Conservation (phyloP, 1,139 yeast genomes). For the Groenewaldozyma sp. region DNA sequence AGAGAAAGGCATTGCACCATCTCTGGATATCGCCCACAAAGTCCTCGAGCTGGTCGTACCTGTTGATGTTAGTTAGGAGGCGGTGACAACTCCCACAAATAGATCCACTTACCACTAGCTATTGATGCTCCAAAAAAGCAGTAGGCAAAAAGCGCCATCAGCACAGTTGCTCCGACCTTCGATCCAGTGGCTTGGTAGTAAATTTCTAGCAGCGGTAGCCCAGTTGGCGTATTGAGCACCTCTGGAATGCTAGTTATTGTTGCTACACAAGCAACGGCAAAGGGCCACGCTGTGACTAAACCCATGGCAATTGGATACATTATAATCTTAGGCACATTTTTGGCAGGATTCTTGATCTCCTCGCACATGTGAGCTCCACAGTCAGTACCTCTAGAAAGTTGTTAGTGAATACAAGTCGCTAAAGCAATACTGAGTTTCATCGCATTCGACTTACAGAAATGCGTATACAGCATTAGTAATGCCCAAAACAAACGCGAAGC, state of each 20-base stretch:
- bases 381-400: conserved; percentile 25
- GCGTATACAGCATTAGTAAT: conserved; percentile 51
- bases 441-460: conserved; percentile 13
- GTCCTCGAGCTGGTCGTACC: conserved; percentile 6
- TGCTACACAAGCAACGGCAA: conserved; percentile 49
- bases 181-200: conserved; percentile 47
- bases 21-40: conserved; percentile 8
- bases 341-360: conserved; percentile 43
- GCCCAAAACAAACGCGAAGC: conserved; percentile 50
- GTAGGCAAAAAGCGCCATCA: conserved; percentile 47
- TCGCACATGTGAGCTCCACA: conserved; percentile 56
- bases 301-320: conserved; percentile 50
- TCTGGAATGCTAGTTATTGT: conserved; percentile 41
- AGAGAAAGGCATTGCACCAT: conserved; percentile 30
- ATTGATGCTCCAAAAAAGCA: conserved; percentile 58
- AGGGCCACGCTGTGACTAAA: conserved; percentile 43
- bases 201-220: conserved; percentile 53
- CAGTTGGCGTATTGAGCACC: conserved; percentile 37
- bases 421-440: background rate
- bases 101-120: conserved; percentile 2
- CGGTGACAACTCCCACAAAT: background rate
- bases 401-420: background rate
- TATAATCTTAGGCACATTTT: conserved; percentile 46
- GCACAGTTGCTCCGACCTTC: conserved; percentile 44
- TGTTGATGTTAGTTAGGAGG: background rate